Evolutionary conservation across 306 rosid species (phyloP).

Genomic region (Dalbergia cochinchinensis): DNA sequence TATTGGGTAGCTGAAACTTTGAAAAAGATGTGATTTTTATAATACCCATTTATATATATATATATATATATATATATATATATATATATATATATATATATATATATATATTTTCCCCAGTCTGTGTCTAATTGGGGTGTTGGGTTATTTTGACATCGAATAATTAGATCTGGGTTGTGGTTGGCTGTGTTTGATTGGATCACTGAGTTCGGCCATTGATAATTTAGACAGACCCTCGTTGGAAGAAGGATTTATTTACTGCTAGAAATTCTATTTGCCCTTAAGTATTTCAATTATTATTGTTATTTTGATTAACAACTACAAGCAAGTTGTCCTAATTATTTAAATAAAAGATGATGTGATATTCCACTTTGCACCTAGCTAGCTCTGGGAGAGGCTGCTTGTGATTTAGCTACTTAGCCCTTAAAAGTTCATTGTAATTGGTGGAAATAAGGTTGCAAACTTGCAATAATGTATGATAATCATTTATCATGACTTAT

Average conservation of each 20-base stretch:
- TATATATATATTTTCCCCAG: neutral
- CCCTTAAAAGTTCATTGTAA: neutral
- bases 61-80: too few species aligned
- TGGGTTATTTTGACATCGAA: conserved; percentile 8
- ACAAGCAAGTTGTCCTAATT: conserved; percentile 19
- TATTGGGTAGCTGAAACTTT: neutral
- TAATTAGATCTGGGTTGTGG: conserved; percentile 39
- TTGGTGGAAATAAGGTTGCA: neutral
- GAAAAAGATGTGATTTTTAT: neutral
- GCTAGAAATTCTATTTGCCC: neutral
- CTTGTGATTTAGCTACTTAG: conserved; percentile 28
- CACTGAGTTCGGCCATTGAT: neutral
- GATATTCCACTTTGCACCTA: conserved; percentile 1
- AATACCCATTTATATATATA: neutral
- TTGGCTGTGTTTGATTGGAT: conserved; percentile 22
- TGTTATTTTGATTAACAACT: conserved; percentile 9
- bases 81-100: too few species aligned
- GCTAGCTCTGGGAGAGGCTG: conserved; percentile 26
- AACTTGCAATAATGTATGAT: conserved; percentile 21
- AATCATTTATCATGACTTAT: conserved; percentile 7
- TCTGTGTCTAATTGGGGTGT: neutral
- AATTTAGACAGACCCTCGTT: neutral
- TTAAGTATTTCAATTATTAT: conserved; percentile 43
- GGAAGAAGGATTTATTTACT: conserved; percentile 10
- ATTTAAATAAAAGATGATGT: conserved; percentile 14